These are phyloP conservation scores for Lactuca saligna DNA, from an alignment of 129 eudicot genomes.

Conservation along the genomic window DNA sequence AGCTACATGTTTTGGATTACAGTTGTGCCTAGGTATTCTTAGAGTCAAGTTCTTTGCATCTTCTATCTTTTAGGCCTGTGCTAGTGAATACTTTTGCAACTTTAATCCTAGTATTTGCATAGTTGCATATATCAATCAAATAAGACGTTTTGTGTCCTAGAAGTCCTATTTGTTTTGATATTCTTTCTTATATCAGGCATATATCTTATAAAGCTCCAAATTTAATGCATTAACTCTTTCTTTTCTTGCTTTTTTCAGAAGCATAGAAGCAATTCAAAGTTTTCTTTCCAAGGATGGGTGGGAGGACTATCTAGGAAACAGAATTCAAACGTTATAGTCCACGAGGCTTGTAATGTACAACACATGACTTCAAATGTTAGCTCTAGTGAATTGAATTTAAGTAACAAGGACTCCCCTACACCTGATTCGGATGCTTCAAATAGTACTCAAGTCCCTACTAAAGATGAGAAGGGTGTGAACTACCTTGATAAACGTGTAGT, in stretches of 20 bases:
- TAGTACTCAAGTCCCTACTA: constrained; percentile 15
- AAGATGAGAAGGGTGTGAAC: constrained; percentile 34
- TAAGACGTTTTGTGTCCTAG: background rate
- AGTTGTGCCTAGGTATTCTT: background rate
- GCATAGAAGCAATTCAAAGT: constrained; percentile 85
- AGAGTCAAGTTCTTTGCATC: background rate
- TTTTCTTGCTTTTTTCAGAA: constrained; percentile 50
- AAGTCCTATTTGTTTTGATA: background rate
- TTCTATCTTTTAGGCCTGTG: background rate
- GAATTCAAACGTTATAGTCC: constrained; percentile 26
- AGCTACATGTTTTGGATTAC: background rate
- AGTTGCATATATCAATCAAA: no score
- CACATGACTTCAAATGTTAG: constrained; percentile 19
- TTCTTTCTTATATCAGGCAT: background rate
- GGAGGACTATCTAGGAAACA: constrained; percentile 64
- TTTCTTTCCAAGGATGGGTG: constrained; percentile 74
- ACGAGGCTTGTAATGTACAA: constrained; percentile 33
- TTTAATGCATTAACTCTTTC: background rate
- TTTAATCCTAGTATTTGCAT: no score
- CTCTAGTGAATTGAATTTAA: constrained; percentile 23
- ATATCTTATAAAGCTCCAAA: no score
- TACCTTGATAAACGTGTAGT: constrained; percentile 58
- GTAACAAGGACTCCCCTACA: constrained; percentile 24
- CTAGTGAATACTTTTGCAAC: no score
- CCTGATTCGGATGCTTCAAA: constrained; percentile 20